Evolutionary conservation across 805 yeast genomes (phyloP).

Genomic region (Peterozyma toletana): DNA sequence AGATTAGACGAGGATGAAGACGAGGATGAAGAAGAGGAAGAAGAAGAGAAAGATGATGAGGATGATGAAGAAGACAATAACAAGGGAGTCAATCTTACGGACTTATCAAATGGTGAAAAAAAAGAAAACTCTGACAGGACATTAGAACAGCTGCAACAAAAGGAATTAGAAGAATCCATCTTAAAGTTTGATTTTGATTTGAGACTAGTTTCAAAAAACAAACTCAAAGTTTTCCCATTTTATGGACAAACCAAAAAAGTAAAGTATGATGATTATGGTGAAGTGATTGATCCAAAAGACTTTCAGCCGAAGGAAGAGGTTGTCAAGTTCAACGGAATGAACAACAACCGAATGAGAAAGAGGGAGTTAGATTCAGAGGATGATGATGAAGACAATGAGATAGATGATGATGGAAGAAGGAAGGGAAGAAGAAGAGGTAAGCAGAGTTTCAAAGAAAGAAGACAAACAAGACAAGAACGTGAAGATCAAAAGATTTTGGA

Average conservation of each 20-base stretch:
- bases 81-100: conserved; percentile 5
- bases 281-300: conserved; percentile 57
- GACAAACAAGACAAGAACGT: conserved; percentile 14
- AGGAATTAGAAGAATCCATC: conserved; percentile 32
- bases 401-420: conserved; percentile 24
- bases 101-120: conserved; percentile 7
- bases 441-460: conserved; percentile 10
- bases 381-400: conserved; percentile 11
- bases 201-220: conserved; percentile 36
- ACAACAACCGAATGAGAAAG: conserved; percentile 4
- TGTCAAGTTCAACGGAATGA: conserved; percentile 19
- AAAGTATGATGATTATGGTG: conserved; percentile 85
- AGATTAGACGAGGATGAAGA: conserved; percentile 9
- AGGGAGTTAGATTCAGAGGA: background rate
- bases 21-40: conserved; percentile 21
- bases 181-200: conserved; percentile 52
- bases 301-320: conserved; percentile 48
- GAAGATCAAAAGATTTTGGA: conserved; percentile 14
- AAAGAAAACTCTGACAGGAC: background rate
- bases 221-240: conserved; percentile 71
- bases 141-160: conserved; percentile 12
- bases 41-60: conserved; percentile 19
- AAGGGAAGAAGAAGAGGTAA: conserved; percentile 20
- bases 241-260: conserved; percentile 36
- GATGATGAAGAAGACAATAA: conserved; percentile 10